Evolutionary conservation across 768 basidiomycete species (phyloP), one percentile per base, ranked within the genome.

Genomic region (Coprinopsis marcescibilis): DNA sequence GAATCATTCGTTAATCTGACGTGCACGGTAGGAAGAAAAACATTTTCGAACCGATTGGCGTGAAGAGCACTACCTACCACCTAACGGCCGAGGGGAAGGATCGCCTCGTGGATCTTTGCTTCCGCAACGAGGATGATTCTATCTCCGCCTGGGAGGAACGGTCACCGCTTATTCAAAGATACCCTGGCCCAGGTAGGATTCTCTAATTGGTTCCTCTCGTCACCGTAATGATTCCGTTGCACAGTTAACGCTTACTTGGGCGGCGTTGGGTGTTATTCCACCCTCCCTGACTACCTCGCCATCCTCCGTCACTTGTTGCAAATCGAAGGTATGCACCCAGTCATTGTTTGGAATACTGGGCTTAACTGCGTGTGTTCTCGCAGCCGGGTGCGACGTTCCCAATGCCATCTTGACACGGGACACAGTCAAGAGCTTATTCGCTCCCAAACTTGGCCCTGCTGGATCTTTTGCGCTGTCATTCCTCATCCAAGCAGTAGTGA

Each of bases 301-400:
- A 48, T 66, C 6, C 41, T 64, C n/a, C 61, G 57, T 4, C 60
- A 65, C 36, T 34, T 67, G 12, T 52, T 67, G 2, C 59, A 60
- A 35, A 60, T 64, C 11, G 45, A 58, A 24, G n/a, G n/a, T n/a
- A n/a, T n/a, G n/a, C n/a, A n/a, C n/a, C n/a, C n/a, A n/a, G n/a
- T n/a, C n/a, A n/a, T n/a, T n/a, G n/a, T n/a, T n/a, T n/a, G n/a
- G n/a, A n/a, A n/a, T n/a, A n/a, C n/a, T n/a, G n/a, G n/a, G n/a
- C n/a, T n/a, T n/a, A n/a, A n/a, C n/a, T n/a, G n/a, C n/a, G n/a
- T n/a, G n/a, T n/a, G n/a, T n/a, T n/a, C n/a, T n/a, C n/a, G n/a
- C n/a, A n/a, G 48, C 42, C n/a, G 56, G 52, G 3, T 43, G 32
- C 25, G n/a, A 38, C 6, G 53, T 52, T 10, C 27, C 20, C 10